Percentiles rank a stretch among this genome's conserved stretches.
phyloP scores from a whole-genome alignment of 2,329 filamentous ascomycete genomes.

The Scorias spongiosa region DNA sequence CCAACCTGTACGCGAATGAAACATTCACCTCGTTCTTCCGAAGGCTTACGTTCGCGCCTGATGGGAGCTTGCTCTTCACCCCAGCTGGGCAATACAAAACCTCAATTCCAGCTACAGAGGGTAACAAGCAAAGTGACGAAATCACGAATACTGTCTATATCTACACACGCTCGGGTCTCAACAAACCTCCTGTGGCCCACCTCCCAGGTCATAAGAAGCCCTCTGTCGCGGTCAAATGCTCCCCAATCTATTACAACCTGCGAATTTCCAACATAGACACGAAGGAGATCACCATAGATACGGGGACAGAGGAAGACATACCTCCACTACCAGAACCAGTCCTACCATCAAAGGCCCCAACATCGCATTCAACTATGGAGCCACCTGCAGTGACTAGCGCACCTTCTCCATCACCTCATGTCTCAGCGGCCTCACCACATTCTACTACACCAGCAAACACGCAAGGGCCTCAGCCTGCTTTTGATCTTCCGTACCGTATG shows the following conservation, averaged over 20 bases:
- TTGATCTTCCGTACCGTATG: slow-evolving; percentile 80
- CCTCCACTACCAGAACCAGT: slow-evolving; percentile 71
- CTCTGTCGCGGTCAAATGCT: slow-evolving; percentile 89
- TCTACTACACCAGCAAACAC: slow-evolving; percentile 37
- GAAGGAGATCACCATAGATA: slow-evolving; percentile 88
- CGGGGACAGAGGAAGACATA: slow-evolving; percentile 71
- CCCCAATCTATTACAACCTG: slow-evolving; percentile 72
- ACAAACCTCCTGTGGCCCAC: slow-evolving; percentile 89
- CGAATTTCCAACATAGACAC: slow-evolving; percentile 52
- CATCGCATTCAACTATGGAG: slow-evolving; percentile 59
- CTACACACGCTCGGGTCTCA: slow-evolving; percentile 89
- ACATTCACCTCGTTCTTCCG: slow-evolving; percentile 95
- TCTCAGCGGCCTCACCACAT: slow-evolving; percentile 38
- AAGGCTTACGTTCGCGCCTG: slow-evolving; percentile 82
- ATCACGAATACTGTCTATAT: slow-evolving; percentile 96
- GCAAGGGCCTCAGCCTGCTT: slow-evolving; percentile 43
- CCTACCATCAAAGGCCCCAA: slow-evolving; percentile 38
- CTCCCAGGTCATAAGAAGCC: slow-evolving; percentile 96
- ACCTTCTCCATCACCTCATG: slow-evolving; percentile 34
- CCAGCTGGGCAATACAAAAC: slow-evolving; percentile 92
- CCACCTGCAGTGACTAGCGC: slow-evolving; percentile 54
- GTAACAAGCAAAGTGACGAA: slow-evolving; percentile 62
- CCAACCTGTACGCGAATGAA: slow-evolving; percentile 88
- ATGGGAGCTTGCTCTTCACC: slow-evolving; percentile 84
- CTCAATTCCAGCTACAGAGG: slow-evolving; percentile 51